Percentiles rank a stretch among this genome's conserved stretches.
Conservation (phyloP, 768 basidiomycete genomes). For the Leccinum uliginosum region DNA sequence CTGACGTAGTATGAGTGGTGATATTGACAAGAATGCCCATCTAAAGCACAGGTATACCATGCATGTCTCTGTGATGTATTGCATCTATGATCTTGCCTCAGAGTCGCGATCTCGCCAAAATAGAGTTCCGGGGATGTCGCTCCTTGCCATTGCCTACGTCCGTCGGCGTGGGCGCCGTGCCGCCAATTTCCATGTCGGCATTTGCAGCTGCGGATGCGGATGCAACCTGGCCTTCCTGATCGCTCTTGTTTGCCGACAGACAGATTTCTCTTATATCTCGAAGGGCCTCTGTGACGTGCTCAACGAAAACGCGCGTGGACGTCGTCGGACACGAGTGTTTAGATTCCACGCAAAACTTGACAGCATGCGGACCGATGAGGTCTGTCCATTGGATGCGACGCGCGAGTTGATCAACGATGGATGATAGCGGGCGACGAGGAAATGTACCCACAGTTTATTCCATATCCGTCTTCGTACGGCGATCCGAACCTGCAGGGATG, state of each 20-base stretch:
- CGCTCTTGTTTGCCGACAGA: constrained; percentile 6
- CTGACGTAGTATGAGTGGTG: constrained; percentile 5
- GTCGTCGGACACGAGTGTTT: constrained; percentile 69
- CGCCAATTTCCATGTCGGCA: not conserved
- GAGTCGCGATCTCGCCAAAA: constrained; percentile 16
- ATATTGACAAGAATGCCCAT: not conserved
- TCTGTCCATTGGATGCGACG: constrained; percentile 43
- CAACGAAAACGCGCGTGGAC: constrained; percentile 66
- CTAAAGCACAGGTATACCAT: not conserved
- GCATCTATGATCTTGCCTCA: constrained; percentile 3
- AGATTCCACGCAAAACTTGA: constrained; percentile 94
- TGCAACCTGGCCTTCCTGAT: constrained; percentile 3
- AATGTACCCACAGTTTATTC: constrained; percentile 74
- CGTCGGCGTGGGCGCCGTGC: not conserved
- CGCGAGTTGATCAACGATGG: not conserved
- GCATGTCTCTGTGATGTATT: not conserved
- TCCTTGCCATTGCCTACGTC: not conserved
- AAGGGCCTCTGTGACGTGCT: constrained; percentile 56
- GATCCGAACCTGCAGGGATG: constrained; percentile 64
- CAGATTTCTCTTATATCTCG: constrained; percentile 65
- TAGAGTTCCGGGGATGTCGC: not conserved
- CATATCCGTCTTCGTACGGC: constrained; percentile 81
- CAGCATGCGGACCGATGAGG: constrained; percentile 66
- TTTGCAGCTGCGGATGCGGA: not conserved
- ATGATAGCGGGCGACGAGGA: not conserved